Base-by-base conservation (phyloP, 192 early-diverging fungal species). In the Backusella circina region DNA sequence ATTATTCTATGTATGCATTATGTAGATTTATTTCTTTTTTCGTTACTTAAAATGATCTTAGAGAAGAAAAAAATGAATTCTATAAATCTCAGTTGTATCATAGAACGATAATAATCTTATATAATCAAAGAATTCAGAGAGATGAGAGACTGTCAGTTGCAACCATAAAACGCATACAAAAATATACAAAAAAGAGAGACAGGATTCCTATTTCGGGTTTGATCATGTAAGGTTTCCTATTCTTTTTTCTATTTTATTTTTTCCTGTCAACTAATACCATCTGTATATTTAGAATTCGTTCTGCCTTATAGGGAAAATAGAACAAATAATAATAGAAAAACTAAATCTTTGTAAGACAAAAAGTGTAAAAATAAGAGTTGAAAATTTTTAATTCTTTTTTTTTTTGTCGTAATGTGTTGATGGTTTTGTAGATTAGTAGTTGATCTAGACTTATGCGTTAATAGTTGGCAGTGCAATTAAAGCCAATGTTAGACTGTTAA, bases 151-250 rank as follows among this genome's bases (percentile, higher is more conserved):
- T 51, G 50, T 51, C 21, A 21, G n/a, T 51, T 21, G 50, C 21
- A 61, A 61, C 23, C 54, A 61, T 28, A 61, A 12, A 13, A 61
- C 28, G 9, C 10, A 57, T 23, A 54, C 8, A 54, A 10, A 23
- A 2, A 54, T 23, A 54, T 39, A 47, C 5, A 47, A 26, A 61
- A 28, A 4, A 61, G 23, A 61, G 26, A 61, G 54, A 12, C 12
- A 28, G 12, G 26, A 8, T 61, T 26, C 54, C 54, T 61, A 61
- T 61, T 61, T 61, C 54, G 54, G 54, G 26, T 1, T 26, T 61
- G 23, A 61, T 61, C 54, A 61, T 61, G 54, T 61, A 61, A 61
- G 54, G 54, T 28, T 61, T 61, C 54, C 54, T 61, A 61, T 61
- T 61, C 54, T 61, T 5, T 44, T 15, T 44, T 15, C 0, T 12